Percentiles rank a stretch among this genome's conserved stretches.
These are phyloP conservation scores for Fraxinus americana DNA, from an alignment of 257 asterid species.

Conservation along the genomic window DNA sequence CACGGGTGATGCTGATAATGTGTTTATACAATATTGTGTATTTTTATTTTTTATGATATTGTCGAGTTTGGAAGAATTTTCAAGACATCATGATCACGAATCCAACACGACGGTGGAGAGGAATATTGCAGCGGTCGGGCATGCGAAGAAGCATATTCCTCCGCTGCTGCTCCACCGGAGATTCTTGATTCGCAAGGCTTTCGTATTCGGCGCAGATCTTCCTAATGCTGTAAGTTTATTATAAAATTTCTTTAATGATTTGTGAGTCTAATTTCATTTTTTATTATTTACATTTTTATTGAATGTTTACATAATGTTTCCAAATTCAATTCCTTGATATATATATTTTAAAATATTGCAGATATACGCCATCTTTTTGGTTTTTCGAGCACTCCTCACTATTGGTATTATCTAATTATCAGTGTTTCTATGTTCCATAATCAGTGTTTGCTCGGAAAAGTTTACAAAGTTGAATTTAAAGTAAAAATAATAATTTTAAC, in stretches of 20 bases:
- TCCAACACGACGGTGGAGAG: neutral
- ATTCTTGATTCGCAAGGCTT: neutral
- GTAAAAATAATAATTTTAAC: neutral
- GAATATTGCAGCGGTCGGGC: slow-evolving; percentile 29
- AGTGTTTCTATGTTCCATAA: neutral
- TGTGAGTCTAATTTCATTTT: too few relatives aligned
- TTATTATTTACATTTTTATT: too few relatives aligned
- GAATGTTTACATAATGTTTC: neutral
- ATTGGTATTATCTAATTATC: neutral
- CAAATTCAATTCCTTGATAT: too few relatives aligned
- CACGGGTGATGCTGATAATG: too few relatives aligned
- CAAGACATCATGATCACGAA: neutral
- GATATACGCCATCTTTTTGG: neutral
- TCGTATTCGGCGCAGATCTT: neutral
- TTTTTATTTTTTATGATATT: too few relatives aligned
- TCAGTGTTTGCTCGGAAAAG: neutral
- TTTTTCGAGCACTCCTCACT: neutral
- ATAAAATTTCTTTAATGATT: too few relatives aligned
- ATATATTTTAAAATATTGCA: neutral
- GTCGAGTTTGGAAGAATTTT: neutral
- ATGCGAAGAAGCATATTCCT: neutral
- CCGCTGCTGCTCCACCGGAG: neutral
- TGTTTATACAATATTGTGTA: too few relatives aligned
- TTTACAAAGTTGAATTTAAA: too few relatives aligned
- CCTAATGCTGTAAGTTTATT: too few relatives aligned